A percentile compares a stretch with the other conserved stretches of the same genome.
These are phyloP conservation scores for Fusarium aywerte DNA, from an alignment of 2,329 filamentous ascomycete genomes.

Conservation along the genomic window DNA sequence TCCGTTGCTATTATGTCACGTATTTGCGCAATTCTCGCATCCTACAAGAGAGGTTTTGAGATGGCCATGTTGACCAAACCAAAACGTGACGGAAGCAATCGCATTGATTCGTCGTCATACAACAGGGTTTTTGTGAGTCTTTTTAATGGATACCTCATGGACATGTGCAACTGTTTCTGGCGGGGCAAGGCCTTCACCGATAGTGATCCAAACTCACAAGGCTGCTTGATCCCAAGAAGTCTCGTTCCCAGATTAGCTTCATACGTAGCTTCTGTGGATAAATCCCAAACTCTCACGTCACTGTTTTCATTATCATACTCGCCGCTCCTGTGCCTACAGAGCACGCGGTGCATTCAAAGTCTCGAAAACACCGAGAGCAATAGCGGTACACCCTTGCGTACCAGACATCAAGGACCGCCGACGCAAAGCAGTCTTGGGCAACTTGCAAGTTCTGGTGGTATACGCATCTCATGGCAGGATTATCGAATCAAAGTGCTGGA, in stretches of 20 bases:
- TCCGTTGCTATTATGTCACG: conserved; percentile 73
- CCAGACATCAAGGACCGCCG: conserved; percentile 73
- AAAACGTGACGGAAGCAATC: conserved; percentile 43
- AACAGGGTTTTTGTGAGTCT: conserved; percentile 70
- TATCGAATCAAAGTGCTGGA: conserved; percentile 79
- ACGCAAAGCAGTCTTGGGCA: conserved; percentile 72
- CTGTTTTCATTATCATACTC: conserved; percentile 70
- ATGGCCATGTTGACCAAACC: conserved; percentile 62
- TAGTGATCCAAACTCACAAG: conserved; percentile 70
- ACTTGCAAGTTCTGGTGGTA: conserved; percentile 73
- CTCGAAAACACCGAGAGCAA: conserved; percentile 67
- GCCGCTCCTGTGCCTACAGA: conserved; percentile 65
- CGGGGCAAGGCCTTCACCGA: conserved; percentile 75
- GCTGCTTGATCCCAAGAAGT: conserved; percentile 60
- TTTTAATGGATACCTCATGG: conserved; percentile 89
- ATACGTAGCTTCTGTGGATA: conserved; percentile 63
- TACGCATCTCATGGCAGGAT: conserved; percentile 75
- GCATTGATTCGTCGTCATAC: conserved; percentile 57
- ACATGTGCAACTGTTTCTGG: conserved; percentile 87
- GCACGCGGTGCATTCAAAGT: conserved; percentile 65
- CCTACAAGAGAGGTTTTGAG: conserved; percentile 81
- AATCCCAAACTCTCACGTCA: conserved; percentile 57
- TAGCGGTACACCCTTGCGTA: conserved; percentile 52
- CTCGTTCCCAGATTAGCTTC: conserved; percentile 58
- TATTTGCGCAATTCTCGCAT: conserved; percentile 74